phyloP scores from a whole-genome alignment of 495 filamentous ascomycete species.

The Penicillium nucicola region DNA sequence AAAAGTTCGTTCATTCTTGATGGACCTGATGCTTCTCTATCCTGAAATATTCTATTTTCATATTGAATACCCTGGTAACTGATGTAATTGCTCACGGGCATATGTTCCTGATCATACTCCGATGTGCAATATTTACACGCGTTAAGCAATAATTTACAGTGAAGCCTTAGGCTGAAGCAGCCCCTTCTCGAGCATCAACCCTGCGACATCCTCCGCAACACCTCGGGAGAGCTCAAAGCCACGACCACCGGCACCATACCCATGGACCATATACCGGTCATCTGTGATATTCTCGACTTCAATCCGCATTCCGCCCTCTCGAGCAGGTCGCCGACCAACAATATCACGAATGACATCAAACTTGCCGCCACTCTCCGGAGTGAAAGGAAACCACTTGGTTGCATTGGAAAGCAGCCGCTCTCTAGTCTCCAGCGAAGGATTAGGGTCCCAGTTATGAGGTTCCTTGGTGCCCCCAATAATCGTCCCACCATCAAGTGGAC shows the following conservation, averaged over 20 bases:
- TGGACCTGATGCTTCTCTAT: constrained; percentile 10
- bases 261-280: constrained; percentile 49
- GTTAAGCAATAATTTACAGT: constrained; percentile 15
- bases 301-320: constrained; percentile 42
- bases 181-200: constrained; percentile 29
- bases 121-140: not conserved
- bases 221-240: constrained; percentile 50
- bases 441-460: constrained; percentile 51
- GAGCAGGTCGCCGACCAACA: constrained; percentile 41
- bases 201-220: constrained; percentile 37
- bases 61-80: not conserved
- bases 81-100: no score
- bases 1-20: constrained; percentile 30
- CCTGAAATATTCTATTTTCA: not conserved
- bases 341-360: constrained; percentile 47
- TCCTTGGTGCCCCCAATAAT: constrained; percentile 65
- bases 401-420: constrained; percentile 44
- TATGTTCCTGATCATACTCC: not conserved
- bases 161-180: constrained; percentile 24
- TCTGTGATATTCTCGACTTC: constrained; percentile 33
- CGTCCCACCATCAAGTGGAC: constrained; percentile 56
- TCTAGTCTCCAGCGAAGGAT: constrained; percentile 44
- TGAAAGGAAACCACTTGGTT: constrained; percentile 43
- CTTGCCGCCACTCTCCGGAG: constrained; percentile 29
- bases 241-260: constrained; percentile 60